Evolutionary conservation across 768 basidiomycete genomes (phyloP).

Genomic region (Naganishia vishniacii): DNA sequence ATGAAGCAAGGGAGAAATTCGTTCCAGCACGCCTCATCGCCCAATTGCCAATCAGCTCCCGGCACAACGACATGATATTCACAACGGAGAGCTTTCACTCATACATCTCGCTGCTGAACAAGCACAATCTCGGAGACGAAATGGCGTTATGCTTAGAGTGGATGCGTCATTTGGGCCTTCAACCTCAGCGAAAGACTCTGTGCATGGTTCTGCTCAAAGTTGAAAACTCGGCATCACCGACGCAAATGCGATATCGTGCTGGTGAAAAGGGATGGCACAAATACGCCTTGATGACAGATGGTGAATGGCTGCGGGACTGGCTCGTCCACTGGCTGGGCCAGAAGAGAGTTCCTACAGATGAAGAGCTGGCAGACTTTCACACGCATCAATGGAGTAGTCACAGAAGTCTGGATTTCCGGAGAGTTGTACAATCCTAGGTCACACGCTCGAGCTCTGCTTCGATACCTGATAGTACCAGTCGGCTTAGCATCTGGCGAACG

Average conservation of each 20-base stretch:
- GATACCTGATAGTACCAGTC: background rate
- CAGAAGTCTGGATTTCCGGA: background rate
- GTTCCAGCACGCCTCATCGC: background rate
- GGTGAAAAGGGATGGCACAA: background rate
- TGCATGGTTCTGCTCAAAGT: conserved; percentile 6
- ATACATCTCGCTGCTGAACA: conserved; percentile 6
- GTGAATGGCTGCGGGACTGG: conserved; percentile 1
- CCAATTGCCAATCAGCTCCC: conserved; percentile 5
- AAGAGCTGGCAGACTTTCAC: conserved; percentile 1
- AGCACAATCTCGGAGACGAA: conserved; percentile 18
- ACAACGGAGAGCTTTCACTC: conserved; percentile 5
- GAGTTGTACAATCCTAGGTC: conserved; percentile 9
- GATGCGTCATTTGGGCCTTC: background rate
- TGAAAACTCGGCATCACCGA: background rate
- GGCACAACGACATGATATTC: conserved; percentile 12
- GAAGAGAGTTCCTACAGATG: background rate
- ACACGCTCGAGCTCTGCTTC: conserved; percentile 14
- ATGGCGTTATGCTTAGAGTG: conserved; percentile 4
- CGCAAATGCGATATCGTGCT: conserved; percentile 7
- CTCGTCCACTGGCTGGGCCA: conserved; percentile 7
- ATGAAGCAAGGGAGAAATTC: too few species aligned
- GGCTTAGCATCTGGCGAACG: background rate
- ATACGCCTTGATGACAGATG: conserved; percentile 12
- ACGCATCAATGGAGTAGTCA: conserved; percentile 1
- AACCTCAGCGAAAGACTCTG: conserved; percentile 15